A percentile compares a stretch with the other conserved stretches of the same genome.
Evolutionary conservation across 2,329 filamentous ascomycete species (phyloP).

Genomic region (Malbranchea cinnamomea): DNA sequence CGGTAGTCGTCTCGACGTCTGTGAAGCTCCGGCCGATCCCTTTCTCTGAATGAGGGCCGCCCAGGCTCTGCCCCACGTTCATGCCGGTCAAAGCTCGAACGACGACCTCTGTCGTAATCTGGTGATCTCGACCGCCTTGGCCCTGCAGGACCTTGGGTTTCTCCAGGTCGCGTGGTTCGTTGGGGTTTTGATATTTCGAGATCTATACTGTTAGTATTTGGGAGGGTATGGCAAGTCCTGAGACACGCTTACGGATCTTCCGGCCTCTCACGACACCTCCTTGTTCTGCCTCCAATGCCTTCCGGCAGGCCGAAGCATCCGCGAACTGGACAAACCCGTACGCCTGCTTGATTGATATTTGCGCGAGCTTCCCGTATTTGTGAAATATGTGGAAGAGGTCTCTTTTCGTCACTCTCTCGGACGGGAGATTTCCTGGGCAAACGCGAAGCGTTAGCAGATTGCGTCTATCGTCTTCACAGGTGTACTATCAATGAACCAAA

Average conservation of each 20-base stretch:
- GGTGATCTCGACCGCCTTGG: slow-evolving; percentile 48
- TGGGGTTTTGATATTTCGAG: slow-evolving; percentile 82
- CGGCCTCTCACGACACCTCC: slow-evolving; percentile 72
- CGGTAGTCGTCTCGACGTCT: slow-evolving; percentile 50
- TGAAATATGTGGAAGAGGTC: slow-evolving; percentile 89
- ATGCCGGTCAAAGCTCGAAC: slow-evolving; percentile 27
- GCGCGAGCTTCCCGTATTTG: slow-evolving; percentile 69
- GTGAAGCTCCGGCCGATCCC: slow-evolving; percentile 26
- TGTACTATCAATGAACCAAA: not conserved
- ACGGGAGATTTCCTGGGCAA: slow-evolving; percentile 66
- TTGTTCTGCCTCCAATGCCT: slow-evolving; percentile 64
- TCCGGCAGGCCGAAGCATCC: slow-evolving; percentile 55
- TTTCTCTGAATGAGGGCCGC: slow-evolving; percentile 23
- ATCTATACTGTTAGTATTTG: slow-evolving; percentile 37
- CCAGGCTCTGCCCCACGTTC: slow-evolving; percentile 24
- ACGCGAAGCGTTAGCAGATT: too few relatives aligned
- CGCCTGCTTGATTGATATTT: slow-evolving; percentile 91
- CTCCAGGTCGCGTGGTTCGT: slow-evolving; percentile 49
- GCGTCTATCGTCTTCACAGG: slow-evolving; percentile 3
- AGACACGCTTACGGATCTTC: slow-evolving; percentile 62
- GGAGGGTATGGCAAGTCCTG: slow-evolving; percentile 1
- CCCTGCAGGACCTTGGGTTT: slow-evolving; percentile 12
- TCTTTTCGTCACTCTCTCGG: slow-evolving; percentile 81
- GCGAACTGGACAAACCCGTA: slow-evolving; percentile 96
- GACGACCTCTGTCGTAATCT: slow-evolving; percentile 35